A percentile compares a stretch with the other conserved stretches of the same genome.
Evolutionary conservation across 345 rosid genomes (phyloP).

Genomic region (Cochlearia excelsa): DNA sequence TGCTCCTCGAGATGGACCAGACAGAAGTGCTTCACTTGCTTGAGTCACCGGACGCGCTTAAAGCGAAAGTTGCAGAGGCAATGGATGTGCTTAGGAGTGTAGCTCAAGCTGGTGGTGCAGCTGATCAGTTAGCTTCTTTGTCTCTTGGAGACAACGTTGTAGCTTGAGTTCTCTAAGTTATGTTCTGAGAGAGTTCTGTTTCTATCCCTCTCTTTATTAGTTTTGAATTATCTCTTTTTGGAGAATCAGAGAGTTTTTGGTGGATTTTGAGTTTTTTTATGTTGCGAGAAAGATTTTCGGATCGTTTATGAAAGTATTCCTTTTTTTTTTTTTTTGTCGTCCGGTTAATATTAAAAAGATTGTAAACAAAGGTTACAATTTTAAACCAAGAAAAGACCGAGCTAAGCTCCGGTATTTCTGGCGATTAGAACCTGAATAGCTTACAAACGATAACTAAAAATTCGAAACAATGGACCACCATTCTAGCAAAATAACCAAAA

Average conservation of each 20-base stretch:
- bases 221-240: not conserved
- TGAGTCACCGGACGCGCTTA: slow-evolving; percentile 60
- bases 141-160: slow-evolving; percentile 53
- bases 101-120: slow-evolving; percentile 50
- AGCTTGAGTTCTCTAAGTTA: slow-evolving; percentile 35
- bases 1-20: slow-evolving; percentile 65
- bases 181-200: slow-evolving; percentile 23
- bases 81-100: slow-evolving; percentile 47
- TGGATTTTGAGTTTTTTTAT: slow-evolving; percentile 26
- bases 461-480: too few relatives aligned
- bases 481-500: too few relatives aligned
- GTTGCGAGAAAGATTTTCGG: slow-evolving; percentile 18
- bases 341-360: too few relatives aligned
- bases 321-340: too few relatives aligned
- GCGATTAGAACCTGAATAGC: too few relatives aligned
- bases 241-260: slow-evolving; percentile 28
- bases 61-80: slow-evolving; percentile 58
- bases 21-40: slow-evolving; percentile 60
- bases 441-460: too few relatives aligned
- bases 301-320: too few relatives aligned
- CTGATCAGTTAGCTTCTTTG: slow-evolving; percentile 57
- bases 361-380: too few relatives aligned
- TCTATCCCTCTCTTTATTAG: not conserved
- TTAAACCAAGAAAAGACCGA: too few relatives aligned
- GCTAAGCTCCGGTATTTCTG: too few relatives aligned